These are phyloP conservation scores for Trypanosoma mega DNA, from an alignment of 208 protist genomes.

Conservation along the genomic window DNA sequence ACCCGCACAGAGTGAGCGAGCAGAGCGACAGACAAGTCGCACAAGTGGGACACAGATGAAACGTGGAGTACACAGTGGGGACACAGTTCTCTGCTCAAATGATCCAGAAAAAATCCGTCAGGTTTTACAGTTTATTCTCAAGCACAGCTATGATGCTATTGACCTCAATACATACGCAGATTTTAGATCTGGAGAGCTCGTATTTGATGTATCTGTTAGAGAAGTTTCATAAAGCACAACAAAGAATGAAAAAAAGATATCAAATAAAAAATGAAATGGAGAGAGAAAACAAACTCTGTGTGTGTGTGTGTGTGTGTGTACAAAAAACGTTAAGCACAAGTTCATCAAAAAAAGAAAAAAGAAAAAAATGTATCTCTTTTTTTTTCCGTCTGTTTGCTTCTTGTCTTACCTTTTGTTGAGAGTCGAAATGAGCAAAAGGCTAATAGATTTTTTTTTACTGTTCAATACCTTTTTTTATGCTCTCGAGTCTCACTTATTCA, in stretches of 20 bases:
- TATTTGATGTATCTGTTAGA: constrained; percentile 61
- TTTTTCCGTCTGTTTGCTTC: too few species aligned
- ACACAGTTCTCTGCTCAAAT: constrained; percentile 50
- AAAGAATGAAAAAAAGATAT: background rate
- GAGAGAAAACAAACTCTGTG: background rate
- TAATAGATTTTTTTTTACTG: too few species aligned
- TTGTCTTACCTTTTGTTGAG: too few species aligned
- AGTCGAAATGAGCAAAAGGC: too few species aligned
- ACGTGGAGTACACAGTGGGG: constrained; percentile 3
- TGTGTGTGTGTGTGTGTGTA: background rate
- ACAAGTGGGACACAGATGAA: background rate
- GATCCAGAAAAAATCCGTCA: constrained; percentile 59
- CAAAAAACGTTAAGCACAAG: too few species aligned
- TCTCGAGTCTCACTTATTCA: too few species aligned
- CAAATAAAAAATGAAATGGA: background rate
- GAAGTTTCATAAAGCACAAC: constrained; percentile 18
- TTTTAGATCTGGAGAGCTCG: constrained; percentile 59
- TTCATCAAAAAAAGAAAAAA: background rate
- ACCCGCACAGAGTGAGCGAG: background rate
- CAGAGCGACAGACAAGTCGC: constrained; percentile 1
- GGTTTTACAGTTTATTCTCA: constrained; percentile 71
- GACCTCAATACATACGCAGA: constrained; percentile 63
- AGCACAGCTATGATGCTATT: constrained; percentile 59
- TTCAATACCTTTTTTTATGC: too few species aligned
- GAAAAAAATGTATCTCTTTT: background rate